Evolutionary conservation across 164 flowering plant species (phyloP).

Genomic region (Aristolochia californica): DNA sequence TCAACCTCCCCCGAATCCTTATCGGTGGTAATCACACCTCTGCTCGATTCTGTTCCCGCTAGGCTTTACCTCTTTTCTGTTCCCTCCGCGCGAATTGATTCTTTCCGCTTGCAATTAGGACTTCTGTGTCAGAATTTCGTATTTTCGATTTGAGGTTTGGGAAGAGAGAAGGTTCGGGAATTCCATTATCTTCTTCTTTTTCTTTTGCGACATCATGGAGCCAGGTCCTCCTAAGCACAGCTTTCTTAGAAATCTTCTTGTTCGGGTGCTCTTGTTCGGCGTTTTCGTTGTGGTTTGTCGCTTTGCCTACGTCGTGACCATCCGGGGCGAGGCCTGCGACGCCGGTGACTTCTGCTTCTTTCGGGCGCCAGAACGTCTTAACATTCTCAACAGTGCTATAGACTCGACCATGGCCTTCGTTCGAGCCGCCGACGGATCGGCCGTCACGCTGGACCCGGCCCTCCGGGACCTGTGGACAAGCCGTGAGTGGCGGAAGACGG

Average conservation of each 20-base stretch:
- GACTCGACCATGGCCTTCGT: constrained; percentile 13
- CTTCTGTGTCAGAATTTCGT: not conserved
- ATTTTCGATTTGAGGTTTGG: too few species aligned
- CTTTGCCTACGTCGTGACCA: constrained; percentile 56
- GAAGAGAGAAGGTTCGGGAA: too few species aligned
- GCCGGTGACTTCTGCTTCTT: constrained; percentile 76
- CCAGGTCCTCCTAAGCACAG: constrained; percentile 28
- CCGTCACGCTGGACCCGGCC: constrained; percentile 5
- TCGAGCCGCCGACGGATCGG: constrained; percentile 4
- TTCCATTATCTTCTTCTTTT: constrained; percentile 1
- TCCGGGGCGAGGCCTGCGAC: constrained; percentile 62
- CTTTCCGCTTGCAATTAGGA: not conserved
- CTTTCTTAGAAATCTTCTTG: constrained; percentile 41
- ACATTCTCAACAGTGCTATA: constrained; percentile 18
- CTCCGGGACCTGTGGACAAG: constrained; percentile 39
- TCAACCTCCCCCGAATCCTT: constrained; percentile 10
- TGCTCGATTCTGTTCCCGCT: constrained; percentile 89
- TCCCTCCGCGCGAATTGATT: constrained; percentile 11
- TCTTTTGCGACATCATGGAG: constrained; percentile 36
- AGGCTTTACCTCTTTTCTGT: too few species aligned
- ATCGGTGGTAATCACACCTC: constrained; percentile 93
- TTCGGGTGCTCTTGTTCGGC: constrained; percentile 43
- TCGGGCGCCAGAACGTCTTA: constrained; percentile 38
- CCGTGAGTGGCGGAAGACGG: constrained; percentile 51
- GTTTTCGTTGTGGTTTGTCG: constrained; percentile 41